Base-by-base conservation (phyloP, 1,284 basidiomycete genomes). In the Malassezia yamatoensis region DNA sequence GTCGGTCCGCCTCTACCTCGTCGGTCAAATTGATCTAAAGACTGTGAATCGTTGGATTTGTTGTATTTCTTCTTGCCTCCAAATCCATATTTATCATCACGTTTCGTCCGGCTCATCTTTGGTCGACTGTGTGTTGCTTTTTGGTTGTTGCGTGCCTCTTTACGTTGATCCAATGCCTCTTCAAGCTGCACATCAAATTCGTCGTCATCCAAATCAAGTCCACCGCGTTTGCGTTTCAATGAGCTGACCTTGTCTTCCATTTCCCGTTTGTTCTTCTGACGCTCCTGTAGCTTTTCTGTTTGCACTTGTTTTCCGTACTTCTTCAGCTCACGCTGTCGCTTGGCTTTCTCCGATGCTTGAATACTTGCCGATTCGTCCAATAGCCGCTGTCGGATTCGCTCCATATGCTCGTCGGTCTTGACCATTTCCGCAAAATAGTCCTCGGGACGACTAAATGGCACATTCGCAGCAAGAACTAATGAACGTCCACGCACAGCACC, bases 371-470 rank as follows among this genome's bases (percentile, higher is more conserved):
- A 79, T 75, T 98, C 93, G 75, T 96, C 88, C 24, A 98, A 81
- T 34, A 96, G 78, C 34, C 86, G 83, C 67, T 90, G 86, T 49
- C 94, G 85, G 66, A 98, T 88, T 46, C 89, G 83, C 75, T 96
- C 90, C 94, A 98, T 98, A 78, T 98, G 94, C 20, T 88, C 81
- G 71, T 98, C 94, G 24, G 85, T 86, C 78, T 98, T 98, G 68
- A 96, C 86, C 93, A 98, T 98, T 78, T 98, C 93, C 18, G 93
- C 93, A 69, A 96, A 98, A 76, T 90, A 98, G 78, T 98, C 94
- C 0, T 81, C 68, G 0, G 93, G 93, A n/a, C 94, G 85, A 10
- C 86, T 85, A 77, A 96, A 98, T 1, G 89, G 84, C 62, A 93
- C 81, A 41, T 77, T 77, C 43, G 82, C 80, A 63, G 85, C 82